Base-by-base conservation (phyloP, 2,329 filamentous ascomycete species). In the Nemania sp. region DNA sequence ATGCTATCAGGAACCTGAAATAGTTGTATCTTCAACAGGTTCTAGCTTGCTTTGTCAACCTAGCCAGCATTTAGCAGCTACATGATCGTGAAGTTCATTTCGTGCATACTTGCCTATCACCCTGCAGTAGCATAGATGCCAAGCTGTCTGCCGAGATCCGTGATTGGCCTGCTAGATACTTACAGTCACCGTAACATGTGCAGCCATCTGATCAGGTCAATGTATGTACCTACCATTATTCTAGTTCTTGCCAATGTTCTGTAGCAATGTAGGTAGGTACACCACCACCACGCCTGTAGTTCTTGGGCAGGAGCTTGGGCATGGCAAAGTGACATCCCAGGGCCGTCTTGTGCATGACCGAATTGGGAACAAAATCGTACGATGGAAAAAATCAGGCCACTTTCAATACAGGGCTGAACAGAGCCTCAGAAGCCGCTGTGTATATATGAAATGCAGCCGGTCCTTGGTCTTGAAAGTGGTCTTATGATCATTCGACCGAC, bases 331-430 rank as follows among this genome's bases (percentile, higher is more conserved):
- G 64, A 61, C 41, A 61, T 53, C 29, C 64, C 52, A 15, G 29
- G 45, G 26, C 22, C 35, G 47, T 62, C 59, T 60, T 62, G 45
- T 70, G 65, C 68, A 68, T 70, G 62, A 58, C 54, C 20, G 29
- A 32, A 52, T 41, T 54, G 26, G 38, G 57, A 27, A 13, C 5
- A 49, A 52, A 62, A 70, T 70, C 68, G 65, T 70, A 70, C 65
- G 68, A 70, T 68, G 62, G 20, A 10, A 2, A 58, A 56, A 57
- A 70, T 70, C 68, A 70, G 68, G 65, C 68, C 68, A 70, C 53
- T 68, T 70, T 64, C 18, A 43, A 54, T 7, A 43, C 52, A 63
- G 51, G 57, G 65, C 54, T 65, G 51, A 62, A 67, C 56, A 64
- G 68, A 68, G 68, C 56, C 62, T 66, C 58, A 62, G 35, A 45